Conservation (phyloP, 495 filamentous ascomycete genomes). For the Penicillium macrosclerotiorum region DNA sequence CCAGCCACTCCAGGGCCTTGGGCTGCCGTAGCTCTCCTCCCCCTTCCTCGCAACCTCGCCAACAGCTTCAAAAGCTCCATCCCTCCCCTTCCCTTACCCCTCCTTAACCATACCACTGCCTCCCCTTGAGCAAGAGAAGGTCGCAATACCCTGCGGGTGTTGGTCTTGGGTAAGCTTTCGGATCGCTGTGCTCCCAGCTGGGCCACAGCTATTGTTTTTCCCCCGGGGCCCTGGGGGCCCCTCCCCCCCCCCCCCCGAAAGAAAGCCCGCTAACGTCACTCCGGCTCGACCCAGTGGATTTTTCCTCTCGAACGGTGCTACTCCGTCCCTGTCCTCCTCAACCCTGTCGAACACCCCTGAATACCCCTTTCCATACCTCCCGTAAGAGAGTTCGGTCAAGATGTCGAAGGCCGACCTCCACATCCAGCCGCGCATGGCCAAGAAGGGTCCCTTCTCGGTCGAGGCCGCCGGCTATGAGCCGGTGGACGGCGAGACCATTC, state of each 20-base stretch:
- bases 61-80: conserved; percentile 7
- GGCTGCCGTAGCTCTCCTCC: background rate
- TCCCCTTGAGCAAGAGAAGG: background rate
- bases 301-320: conserved; percentile 2
- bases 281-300: conserved; percentile 1
- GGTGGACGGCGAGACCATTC: conserved; percentile 85
- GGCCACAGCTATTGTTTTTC: background rate
- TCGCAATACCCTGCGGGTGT: background rate
- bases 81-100: background rate
- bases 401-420: conserved; percentile 51
- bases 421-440: conserved; percentile 61
- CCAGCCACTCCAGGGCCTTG: conserved; percentile 13
- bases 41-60: no score
- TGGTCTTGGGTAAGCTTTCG: background rate
- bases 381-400: conserved; percentile 13
- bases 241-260: background rate
- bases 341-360: background rate
- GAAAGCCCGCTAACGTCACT: conserved; percentile 14
- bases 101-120: background rate
- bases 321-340: background rate
- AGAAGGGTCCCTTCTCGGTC: conserved; percentile 67
- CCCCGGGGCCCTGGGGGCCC: background rate
- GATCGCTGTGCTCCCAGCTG: background rate
- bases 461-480: conserved; percentile 71
- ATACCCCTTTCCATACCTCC: conserved; percentile 9